Base-by-base conservation (phyloP, 108 stramenopile genomes). In the Pseudonitzschia delicatissima region DNA sequence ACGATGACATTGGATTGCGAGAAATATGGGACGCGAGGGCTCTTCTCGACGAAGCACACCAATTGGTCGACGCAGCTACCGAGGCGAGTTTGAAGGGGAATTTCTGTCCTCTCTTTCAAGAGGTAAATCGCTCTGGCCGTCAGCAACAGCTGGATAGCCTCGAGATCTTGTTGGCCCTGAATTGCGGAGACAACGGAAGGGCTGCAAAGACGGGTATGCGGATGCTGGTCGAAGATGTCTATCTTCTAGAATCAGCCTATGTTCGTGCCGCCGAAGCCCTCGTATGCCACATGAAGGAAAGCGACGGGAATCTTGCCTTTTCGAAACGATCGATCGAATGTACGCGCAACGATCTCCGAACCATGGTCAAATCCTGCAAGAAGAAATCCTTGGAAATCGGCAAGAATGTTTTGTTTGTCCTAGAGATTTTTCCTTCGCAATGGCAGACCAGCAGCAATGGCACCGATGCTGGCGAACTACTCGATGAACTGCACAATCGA, bases 151-250 rank as follows among this genome's bases (percentile, higher is more conserved):
- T 73, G 15, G 72, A 73, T 2, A 51, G 39, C 12, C 55, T 29
- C 31, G 27, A 45, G 28, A 58, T 67, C 31, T 27, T 51, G 37
- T 36, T 64, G 1, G 27, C 27, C 15, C 25, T 71, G 35, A 20
- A 33, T 17, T 34, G 36, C 18, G 45, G 39, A 29, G 68, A 69
- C 45, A 11, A 18, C 20, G 2, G 5, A 20, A 6, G 17, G 23
- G 62, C 71, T 53, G 62, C 71, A 3, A 39, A 36, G 15, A 61
- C 64, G 13, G 71, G 45, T 18, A 72, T 72, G 36, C 63, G 71
- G 3, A 72, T 72, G 71, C 62, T 72, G 17, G 29, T 72, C 12
- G 71, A 72, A 45, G 71, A 72, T 28, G 48, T 15, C 7, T 57
- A 57, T 34, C 25, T 57, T 7, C n/a, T 57, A 34, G 55, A 57